Base-by-base conservation (phyloP, 306 rosid genomes). In the Lathyrus sativus region DNA sequence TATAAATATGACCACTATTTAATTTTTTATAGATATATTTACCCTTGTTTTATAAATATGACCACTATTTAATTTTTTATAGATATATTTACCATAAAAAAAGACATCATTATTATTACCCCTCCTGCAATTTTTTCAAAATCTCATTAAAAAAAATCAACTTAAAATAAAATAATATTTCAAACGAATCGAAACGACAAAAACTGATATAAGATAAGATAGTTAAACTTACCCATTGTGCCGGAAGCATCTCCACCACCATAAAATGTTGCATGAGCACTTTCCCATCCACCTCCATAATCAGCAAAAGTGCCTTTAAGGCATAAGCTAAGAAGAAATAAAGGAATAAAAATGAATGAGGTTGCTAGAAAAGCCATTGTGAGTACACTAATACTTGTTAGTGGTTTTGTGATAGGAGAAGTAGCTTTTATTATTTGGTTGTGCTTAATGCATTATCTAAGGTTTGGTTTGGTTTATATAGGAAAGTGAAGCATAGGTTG, bases 181-280 rank as follows among this genome's bases (percentile, higher is more conserved):
- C 3, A 3, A 4, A 53, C 14, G 8, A 53, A 11, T 53, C 35
- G 9, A 53, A 53, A 53, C 1, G 15, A 53, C 15, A 22, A 53
- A 3, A 11, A 2, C 8, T 35, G 1, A 33, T 7, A 0, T 7
- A 33, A 33, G 0, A 33, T 6, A 33, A 1, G 1, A 33, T 5
- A 33, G 38, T 33, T 35, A 14, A 66, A 74, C 90, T 45, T 73
- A 90, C 99, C 99, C 99, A 95, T 90, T 59, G 99, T 95, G 77
- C 99, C 99, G 0, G 99, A 85, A 9, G 99, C 99, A 55, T 95
- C 99, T n/a, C 99, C 97, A 0, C 99, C 99, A 29, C 99, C 99
- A 58, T 93, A 93, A 62, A 93, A 93, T 62, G 99, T 93, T 76
- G 97, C 99, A 67, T 93, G 99, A 3, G 85, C 99, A 43, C 77